phyloP scores from a whole-genome alignment of 495 filamentous ascomycete species.

The Penicillium pulvis region DNA sequence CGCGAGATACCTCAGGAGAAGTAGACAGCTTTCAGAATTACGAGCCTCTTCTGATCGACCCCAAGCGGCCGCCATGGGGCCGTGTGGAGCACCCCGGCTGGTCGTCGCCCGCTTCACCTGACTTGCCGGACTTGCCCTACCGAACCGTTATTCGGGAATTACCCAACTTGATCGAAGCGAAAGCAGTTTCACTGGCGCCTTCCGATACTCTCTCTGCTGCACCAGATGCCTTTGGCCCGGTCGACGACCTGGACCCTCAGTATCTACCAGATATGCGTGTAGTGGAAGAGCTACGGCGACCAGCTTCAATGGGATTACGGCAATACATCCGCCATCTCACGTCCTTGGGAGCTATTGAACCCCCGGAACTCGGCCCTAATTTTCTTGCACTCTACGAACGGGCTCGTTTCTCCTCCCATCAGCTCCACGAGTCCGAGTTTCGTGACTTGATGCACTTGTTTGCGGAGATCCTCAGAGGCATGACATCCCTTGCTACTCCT shows the following conservation, averaged over 20 bases:
- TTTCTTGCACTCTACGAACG: constrained; percentile 81
- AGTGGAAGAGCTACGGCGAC: constrained; percentile 70
- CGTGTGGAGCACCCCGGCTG: constrained; percentile 83
- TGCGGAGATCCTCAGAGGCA: constrained; percentile 74
- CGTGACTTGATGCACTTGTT: constrained; percentile 85
- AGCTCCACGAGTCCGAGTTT: constrained; percentile 69
- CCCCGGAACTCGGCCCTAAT: constrained; percentile 52
- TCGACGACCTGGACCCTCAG: constrained; percentile 22
- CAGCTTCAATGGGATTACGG: constrained; percentile 72
- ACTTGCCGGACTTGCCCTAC: constrained; percentile 80
- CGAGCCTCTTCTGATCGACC: constrained; percentile 36
- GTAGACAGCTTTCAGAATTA: constrained; percentile 32
- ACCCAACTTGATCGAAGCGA: constrained; percentile 89
- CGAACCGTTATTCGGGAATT: constrained; percentile 80
- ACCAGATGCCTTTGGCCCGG: constrained; percentile 34
- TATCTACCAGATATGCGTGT: constrained; percentile 59
- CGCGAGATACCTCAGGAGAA: constrained; percentile 52
- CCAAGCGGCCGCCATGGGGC: constrained; percentile 68
- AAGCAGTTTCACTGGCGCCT: constrained; percentile 81
- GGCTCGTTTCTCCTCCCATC: constrained; percentile 72
- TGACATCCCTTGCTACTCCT: constrained; percentile 62
- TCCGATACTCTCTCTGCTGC: constrained; percentile 48
- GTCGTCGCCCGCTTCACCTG: constrained; percentile 73
- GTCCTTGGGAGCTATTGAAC: constrained; percentile 62
- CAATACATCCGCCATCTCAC: constrained; percentile 78